A percentile compares a stretch with the other conserved stretches of the same genome.
phyloP scores from a whole-genome alignment of 495 filamentous ascomycete genomes.

The Penicillium chermesinum region DNA sequence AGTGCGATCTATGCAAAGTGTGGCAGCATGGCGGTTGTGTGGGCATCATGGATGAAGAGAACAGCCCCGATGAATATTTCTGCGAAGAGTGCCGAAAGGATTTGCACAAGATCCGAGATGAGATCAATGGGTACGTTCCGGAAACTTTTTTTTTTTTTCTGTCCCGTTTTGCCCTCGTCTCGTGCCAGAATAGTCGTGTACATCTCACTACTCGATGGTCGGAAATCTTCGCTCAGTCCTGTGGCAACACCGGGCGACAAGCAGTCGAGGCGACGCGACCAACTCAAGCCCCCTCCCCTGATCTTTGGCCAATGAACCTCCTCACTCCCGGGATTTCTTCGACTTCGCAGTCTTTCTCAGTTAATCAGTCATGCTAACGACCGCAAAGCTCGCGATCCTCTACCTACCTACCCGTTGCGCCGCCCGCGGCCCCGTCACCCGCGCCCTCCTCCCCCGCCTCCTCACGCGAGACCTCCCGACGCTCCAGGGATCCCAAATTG shows the following conservation, averaged over 20 bases:
- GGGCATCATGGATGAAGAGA: constrained; percentile 88
- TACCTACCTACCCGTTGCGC: constrained; percentile 60
- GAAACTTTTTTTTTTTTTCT: constrained; percentile 5
- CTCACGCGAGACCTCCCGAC: constrained; percentile 42
- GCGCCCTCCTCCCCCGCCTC: constrained; percentile 43
- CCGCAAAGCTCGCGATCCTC: constrained; percentile 57
- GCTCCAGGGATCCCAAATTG: constrained; percentile 44
- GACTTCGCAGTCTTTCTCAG: neutral
- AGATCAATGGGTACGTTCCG: constrained; percentile 77
- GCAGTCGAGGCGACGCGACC: neutral
- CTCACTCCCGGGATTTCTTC: neutral
- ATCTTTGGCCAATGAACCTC: neutral
- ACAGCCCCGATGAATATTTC: constrained; percentile 94
- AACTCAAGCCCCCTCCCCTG: neutral
- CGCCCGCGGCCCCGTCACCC: constrained; percentile 33
- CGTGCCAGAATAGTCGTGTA: constrained; percentile 6
- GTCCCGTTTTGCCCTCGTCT: constrained; percentile 8
- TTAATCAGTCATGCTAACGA: constrained; percentile 22
- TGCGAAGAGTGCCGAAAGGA: constrained; percentile 93
- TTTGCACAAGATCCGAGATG: constrained; percentile 74
- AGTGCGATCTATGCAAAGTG: constrained; percentile 96
- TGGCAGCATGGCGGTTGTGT: constrained; percentile 99
- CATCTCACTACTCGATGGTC: constrained; percentile 1
- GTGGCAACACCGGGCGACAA: neutral
- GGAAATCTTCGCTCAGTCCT: neutral